Base-by-base conservation (phyloP, 805 yeast species). In the Phaffomyces opuntiae region DNA sequence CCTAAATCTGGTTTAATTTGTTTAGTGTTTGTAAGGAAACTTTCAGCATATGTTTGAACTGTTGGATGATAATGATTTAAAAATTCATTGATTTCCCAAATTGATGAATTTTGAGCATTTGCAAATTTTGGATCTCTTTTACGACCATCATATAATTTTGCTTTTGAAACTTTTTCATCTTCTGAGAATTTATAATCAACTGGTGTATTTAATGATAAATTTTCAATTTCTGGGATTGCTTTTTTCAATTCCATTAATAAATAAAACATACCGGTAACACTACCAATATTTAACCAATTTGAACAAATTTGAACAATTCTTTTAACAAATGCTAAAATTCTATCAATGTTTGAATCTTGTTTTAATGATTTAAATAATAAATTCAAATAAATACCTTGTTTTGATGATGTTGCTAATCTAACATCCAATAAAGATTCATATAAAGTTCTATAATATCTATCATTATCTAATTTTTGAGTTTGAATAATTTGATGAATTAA, bases 101-200 rank as follows among this genome's bases (percentile, higher is more conserved):
- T 65, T 2, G 91, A 81, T 0, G 96, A 72, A 40, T 73, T 75
- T 38, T 80, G 81, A 6, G 97, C 97, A 61, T 87, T 75, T n/a
- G 97, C 87, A 61, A 66, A 88, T 53, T 77, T 74, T n/a, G 99
- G 99, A 61, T 93, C 98, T 63, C 98, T 80, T 60, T 87, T 87
- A 57, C 80, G 80, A 33, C 95, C 79, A 64, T 93, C 97, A 61
- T 93, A 93, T 12, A 43, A 50, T 29, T 29, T 40, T 40, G 5
- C 4, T 5, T 21, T 21, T 21, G 48, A 37, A 34, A 49, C 66
- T 39, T 57, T 60, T 38, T 62, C 62, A 33, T 58, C 65, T 7
- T 64, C 70, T 29, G 60, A 74, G 39, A 70, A 65, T 45, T 75
- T 72, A 49, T 73, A 70, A 59, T 75, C 80, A 45, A 66, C 60